Evolutionary conservation across 2,329 filamentous ascomycete species (phyloP), one percentile per base, ranked within the genome.

Genomic region (Alternaria conjuncta): DNA sequence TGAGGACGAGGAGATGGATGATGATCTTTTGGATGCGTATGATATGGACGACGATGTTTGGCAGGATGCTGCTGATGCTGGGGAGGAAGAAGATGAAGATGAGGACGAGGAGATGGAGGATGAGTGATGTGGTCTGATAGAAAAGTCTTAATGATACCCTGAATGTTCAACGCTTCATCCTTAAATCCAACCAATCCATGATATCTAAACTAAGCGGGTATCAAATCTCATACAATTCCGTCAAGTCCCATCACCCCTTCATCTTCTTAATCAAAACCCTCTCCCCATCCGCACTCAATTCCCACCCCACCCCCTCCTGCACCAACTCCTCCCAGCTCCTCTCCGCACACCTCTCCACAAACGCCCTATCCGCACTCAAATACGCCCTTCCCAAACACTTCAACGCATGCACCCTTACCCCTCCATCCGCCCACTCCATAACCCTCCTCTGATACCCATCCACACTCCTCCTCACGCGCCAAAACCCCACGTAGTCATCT

Each of bases 311-410:
- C 3, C 89, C 89, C 74, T 92, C 89, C 68, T 87, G 84, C 32
- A 87, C 85, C 74, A 98, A 81, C 55, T 88, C 87, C 11, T 88
- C 84, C 94, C 95, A 99, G n/a, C 81, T 83, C 70, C 87, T 84
- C 51, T 88, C 89, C 5, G 91, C 86, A 61, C 88, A 86, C 75
- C 85, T 86, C 80, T 96, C 92, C 55, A 97, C 81, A 78, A 90
- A 93, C 4, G 76, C 77, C 62, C 86, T 79, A 57, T 93, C 92
- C 9, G 93, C 90, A 20, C 82, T 88, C 68, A 97, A 81, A 79
- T 99, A 99, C 5, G 90, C 87, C 74, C 89, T 87, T 1, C 93
- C 94, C 58, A 98, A 87, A 77, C 94, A 96, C 83, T 97, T 97
- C 70, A 98, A 83, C 32, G 92, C 89, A 80, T 94, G 91, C 69